Conservation (phyloP, 441 rosid species). For the California macrophylla region DNA sequence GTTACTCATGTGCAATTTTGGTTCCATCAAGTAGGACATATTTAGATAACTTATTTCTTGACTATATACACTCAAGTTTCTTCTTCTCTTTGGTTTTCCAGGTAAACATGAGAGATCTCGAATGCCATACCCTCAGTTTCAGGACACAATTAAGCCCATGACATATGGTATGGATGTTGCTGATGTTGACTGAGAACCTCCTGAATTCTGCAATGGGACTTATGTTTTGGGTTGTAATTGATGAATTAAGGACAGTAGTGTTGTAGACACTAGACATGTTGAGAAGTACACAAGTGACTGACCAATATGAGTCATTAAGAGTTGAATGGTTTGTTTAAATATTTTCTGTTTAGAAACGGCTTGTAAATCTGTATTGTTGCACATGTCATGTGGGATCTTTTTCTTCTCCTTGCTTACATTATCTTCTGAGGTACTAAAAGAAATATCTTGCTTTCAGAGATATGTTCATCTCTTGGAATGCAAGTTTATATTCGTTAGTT, state of each 20-base stretch:
- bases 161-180: conserved; percentile 12
- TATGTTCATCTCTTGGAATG: neutral
- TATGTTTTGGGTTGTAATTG: neutral
- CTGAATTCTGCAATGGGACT: neutral
- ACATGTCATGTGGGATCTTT: neutral
- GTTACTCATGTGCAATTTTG: too few species aligned
- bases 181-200: neutral
- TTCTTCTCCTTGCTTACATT: neutral
- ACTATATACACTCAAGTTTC: neutral
- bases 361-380: neutral
- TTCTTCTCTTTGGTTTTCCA: conserved; percentile 21
- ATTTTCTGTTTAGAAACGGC: too few species aligned
- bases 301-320: neutral
- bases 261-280: neutral
- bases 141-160: conserved; percentile 36
- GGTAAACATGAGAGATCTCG: conserved; percentile 74
- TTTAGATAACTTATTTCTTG: neutral
- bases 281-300: neutral
- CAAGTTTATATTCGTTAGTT: too few species aligned
- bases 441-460: neutral
- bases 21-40: neutral
- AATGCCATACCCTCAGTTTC: conserved; percentile 67
- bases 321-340: neutral
- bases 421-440: neutral
- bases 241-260: neutral